These are phyloP conservation scores for Agrocybe pediades DNA, from an alignment of 768 basidiomycete genomes.

Conservation along the genomic window DNA sequence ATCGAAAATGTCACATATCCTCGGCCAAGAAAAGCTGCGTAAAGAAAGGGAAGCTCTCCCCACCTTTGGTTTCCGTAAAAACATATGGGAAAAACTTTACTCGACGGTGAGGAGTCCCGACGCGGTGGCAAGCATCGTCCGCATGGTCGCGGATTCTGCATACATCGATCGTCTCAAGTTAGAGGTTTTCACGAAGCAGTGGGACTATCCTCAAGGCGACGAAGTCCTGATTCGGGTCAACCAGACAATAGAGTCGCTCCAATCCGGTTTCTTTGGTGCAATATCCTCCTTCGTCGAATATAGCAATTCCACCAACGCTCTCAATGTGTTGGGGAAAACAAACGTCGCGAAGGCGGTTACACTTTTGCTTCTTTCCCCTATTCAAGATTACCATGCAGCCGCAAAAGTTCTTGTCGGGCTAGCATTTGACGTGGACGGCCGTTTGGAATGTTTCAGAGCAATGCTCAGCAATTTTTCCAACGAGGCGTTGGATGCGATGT, in stretches of 20 bases:
- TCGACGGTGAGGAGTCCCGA: slow-evolving; percentile 53
- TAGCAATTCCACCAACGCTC: slow-evolving; percentile 49
- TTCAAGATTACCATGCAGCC: slow-evolving; percentile 69
- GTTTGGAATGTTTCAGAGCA: slow-evolving; percentile 84
- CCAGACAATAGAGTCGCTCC: slow-evolving; percentile 53
- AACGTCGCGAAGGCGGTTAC: slow-evolving; percentile 63
- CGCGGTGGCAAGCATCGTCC: slow-evolving; percentile 60
- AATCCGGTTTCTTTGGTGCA: slow-evolving; percentile 61
- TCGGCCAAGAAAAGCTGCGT: slow-evolving; percentile 24
- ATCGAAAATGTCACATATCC: slow-evolving; percentile 30
- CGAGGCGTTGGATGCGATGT: slow-evolving; percentile 69
- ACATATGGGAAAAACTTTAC: slow-evolving; percentile 73
- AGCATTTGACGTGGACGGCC: slow-evolving; percentile 87
- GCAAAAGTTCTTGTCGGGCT: slow-evolving; percentile 82
- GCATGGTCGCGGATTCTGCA: slow-evolving; percentile 56
- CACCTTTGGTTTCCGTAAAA: slow-evolving; percentile 45
- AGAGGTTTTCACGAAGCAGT: slow-evolving; percentile 46
- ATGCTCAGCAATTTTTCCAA: slow-evolving; percentile 70
- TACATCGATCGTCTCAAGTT: slow-evolving; percentile 67
- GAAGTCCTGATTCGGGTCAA: slow-evolving; percentile 60
- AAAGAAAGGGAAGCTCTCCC: slow-evolving; percentile 26
- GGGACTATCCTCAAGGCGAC: slow-evolving; percentile 24
- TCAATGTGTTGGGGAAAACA: slow-evolving; percentile 55
- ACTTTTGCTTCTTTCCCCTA: slow-evolving; percentile 79
- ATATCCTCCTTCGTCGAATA: slow-evolving; percentile 69